Base-by-base conservation (phyloP, 1,284 basidiomycete genomes). In the Albatrellus sp. region DNA sequence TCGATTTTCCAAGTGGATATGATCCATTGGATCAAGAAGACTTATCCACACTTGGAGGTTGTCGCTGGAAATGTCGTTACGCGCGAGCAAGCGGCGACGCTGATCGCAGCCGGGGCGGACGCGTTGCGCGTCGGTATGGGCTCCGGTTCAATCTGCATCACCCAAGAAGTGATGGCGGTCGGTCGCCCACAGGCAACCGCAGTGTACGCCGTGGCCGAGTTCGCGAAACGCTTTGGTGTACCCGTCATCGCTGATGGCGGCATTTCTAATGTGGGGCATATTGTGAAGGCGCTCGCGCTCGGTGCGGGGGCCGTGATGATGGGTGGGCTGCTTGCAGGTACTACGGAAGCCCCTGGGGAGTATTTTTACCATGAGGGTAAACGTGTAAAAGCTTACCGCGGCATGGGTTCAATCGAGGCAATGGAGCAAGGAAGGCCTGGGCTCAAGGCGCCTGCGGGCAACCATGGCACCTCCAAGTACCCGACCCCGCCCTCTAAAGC, bases 141-240 rank as follows among this genome's bases (percentile, higher is more conserved):
- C 42, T 90, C 85, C 12, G 94, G 94, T 14, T 96, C 91, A 10
- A 99, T 99, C 60, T 99, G 94, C 63, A 98, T 98, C 66, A 99
- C 94, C 4, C 94, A 99, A 66, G 94, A 99, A 63, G 90, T 99
- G 56, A 98, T 98, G 89, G 94, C 96, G n/a, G 94, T 98, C 46
- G 96, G 94, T 29, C 81, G 94, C 31, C 96, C 94, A 1, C 94
- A 99, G 65, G 94, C 93, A 10, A 96, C 93, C 0, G 94, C 96
- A 11, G 92, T 98, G 11, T 87, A 89, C 62, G 83, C 90, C 38
- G 94, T 98, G 11, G 80, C 93, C 20, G 91, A 98, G 68, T 98
- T 98, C 57, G 81, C 93, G 20, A 75, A 65, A 65, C 80, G 85
- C 60, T 98, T 99, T 61, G 96, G 94, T 37, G 84, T 99, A 1